Percentiles rank a stretch among this genome's conserved stretches.
phyloP scores from a whole-genome alignment of 75 land plant species.

The Larix kaempferi region DNA sequence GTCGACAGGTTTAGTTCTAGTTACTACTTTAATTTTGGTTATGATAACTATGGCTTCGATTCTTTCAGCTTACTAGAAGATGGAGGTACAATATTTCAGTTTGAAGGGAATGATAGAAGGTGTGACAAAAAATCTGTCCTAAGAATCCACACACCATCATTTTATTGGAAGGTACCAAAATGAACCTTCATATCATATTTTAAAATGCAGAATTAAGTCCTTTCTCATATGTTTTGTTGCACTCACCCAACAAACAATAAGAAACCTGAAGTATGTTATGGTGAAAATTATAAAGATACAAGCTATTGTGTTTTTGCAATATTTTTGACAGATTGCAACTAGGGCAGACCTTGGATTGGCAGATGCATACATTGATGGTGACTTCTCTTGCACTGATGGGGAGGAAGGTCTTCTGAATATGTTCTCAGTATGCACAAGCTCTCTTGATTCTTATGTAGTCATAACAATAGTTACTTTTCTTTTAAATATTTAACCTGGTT shows the following conservation, averaged over 20 bases:
- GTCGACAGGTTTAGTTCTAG: too few species aligned
- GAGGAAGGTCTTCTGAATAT: conserved; percentile 74
- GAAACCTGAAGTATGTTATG: not conserved
- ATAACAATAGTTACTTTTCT: not conserved
- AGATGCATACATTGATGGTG: conserved; percentile 94
- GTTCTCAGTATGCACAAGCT: conserved; percentile 40
- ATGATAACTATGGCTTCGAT: not conserved
- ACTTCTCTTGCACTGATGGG: conserved; percentile 73
- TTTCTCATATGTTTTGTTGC: not conserved
- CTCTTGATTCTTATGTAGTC: not conserved
- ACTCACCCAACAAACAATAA: not conserved
- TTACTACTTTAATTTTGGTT: conserved; percentile 21
- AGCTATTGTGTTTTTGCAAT: not conserved
- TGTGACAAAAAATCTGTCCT: conserved; percentile 33
- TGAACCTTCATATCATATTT: not conserved
- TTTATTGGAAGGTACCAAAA: conserved; percentile 88
- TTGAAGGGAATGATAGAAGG: conserved; percentile 48
- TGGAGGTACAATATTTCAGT: conserved; percentile 78
- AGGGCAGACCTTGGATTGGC: conserved; percentile 94
- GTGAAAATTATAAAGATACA: not conserved
- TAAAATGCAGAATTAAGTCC: not conserved
- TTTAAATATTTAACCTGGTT: not conserved
- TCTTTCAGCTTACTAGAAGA: conserved; percentile 72
- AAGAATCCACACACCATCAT: conserved; percentile 69
- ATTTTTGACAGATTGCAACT: conserved; percentile 63